Evolutionary conservation across 306 rosid species (phyloP), one percentile per base, ranked within the genome.

Genomic region (Senna siamea): DNA sequence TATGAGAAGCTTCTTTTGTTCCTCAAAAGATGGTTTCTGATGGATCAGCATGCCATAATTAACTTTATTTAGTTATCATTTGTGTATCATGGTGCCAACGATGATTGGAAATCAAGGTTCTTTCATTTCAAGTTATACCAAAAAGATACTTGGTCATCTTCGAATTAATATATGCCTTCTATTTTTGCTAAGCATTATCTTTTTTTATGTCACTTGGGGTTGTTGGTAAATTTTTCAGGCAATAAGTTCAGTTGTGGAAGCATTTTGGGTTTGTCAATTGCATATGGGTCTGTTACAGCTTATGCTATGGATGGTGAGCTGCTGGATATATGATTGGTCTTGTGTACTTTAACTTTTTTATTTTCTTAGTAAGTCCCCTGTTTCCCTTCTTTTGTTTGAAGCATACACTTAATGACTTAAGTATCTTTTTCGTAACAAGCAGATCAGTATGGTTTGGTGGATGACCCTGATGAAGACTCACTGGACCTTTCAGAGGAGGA

Each of bases 281-380:
- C 87, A 18, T 35, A 77, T 63, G 82, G 90, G 53, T 79, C 91
- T 23, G 63, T 74, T 76, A 66, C 78, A 66, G 82, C 82, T 62
- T 79, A 87, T 79, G 84, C 93, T 79, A 81, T 87, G 84, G 91
- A 92, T 58, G 96, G 97, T 87, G 73, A 92, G 93, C 50, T 59
- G 93, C 50, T 59, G 67, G 73, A 69, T 28, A 72, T 44, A 44
- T 73, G 30, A 63, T 70, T 65, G 63, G 66, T 79, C 72, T 76
- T 73, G 19, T 79, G 69, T 75, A 66, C 77, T 79, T 55, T 26
- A 1, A 66, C 53, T 69, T 63, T 64, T 72, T 7, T 43, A n/a
- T 56, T 53, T 70, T 65, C 20, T 48, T 6, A 40, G 41, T 37
- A 72, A n/a, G n/a, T 26, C 38, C 50, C 37, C 46, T n/a, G 35